Base-by-base conservation (phyloP, 78 protist genomes). In the Blattamonas nauphoetae region DNA sequence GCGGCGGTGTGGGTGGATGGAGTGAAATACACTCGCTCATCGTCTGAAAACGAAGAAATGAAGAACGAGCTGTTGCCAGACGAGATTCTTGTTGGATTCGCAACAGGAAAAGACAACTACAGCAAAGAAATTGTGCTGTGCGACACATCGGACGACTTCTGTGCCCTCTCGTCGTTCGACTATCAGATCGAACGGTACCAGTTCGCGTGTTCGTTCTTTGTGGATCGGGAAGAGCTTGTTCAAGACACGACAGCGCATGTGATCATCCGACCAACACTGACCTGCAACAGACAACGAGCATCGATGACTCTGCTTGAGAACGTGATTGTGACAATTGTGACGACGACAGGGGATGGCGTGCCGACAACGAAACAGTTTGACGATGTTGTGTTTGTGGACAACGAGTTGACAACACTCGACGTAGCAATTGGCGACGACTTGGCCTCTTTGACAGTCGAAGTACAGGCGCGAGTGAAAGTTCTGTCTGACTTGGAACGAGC, bases 1-100 rank as follows among this genome's bases (percentile, higher is more conserved):
- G 71, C 21, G 71, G 71, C 71, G 71, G 71, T 55, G 71, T 55
- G 71, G 71, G 71, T 55, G 71, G 71, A 55, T 55, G 71, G 71
- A 55, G 21, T 29, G 71, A 55, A 55, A 55, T 21, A 55, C 21
- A n/a, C n/a, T n/a, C n/a, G n/a, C n/a, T 29, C 38, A 11, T 11
- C 71, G 21, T 29, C 38, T 21, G 21, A 11, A 29, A 55, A 11
- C 21, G 38, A 11, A 55, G 21, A 55, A 21, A 55, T 29, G 71
- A 11, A 55, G 11, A 11, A 11, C 38, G 71, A 21, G 11, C 21
- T 55, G 71, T 11, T 29, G 71, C 71, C 71, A 55, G 11, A 21
- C 71, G 71, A 55, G 71, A 55, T 55, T 29, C 21, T 55, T 11
- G 71, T 55, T 29, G 38, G 38, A 29, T 55, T 29, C 21, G 71